A percentile compares a stretch with the other conserved stretches of the same genome.
phyloP scores from a whole-genome alignment of 169 alveolate genomes.

The Plasmodium ovale region DNA sequence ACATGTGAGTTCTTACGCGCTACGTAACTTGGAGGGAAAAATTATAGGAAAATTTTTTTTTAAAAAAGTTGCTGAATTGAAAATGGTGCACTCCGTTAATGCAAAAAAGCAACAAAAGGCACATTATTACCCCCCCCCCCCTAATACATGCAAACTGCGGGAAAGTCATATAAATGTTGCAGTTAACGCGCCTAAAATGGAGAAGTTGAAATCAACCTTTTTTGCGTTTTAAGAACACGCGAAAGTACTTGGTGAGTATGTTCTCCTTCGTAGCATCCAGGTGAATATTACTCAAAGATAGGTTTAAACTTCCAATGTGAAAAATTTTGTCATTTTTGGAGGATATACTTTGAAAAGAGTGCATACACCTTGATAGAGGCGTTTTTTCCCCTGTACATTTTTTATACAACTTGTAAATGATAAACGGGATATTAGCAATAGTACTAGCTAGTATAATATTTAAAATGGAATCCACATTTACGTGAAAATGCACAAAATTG shows the following conservation, averaged over 20 bases:
- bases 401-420: conserved; percentile 12
- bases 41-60: too few species aligned
- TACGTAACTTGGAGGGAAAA: too few species aligned
- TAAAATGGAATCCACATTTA: neutral
- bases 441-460: neutral
- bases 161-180: too few species aligned
- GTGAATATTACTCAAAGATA: conserved; percentile 8
- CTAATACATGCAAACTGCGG: too few species aligned
- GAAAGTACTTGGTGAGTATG: neutral
- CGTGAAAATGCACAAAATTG: conserved; percentile 4
- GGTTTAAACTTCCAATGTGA: conserved; percentile 20
- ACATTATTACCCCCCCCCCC: too few species aligned
- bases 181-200: too few species aligned
- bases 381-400: neutral
- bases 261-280: neutral
- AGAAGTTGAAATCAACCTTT: too few species aligned
- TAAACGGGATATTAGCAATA: conserved; percentile 23
- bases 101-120: too few species aligned
- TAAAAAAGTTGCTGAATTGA: too few species aligned
- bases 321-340: conserved; percentile 22
- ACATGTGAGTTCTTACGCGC: too few species aligned
- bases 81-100: too few species aligned
- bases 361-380: conserved; percentile 11
- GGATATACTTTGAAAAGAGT: conserved; percentile 10
- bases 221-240: neutral